Evolutionary conservation across 2,329 filamentous ascomycete genomes (phyloP).

Genomic region (Cladosporium phlei): DNA sequence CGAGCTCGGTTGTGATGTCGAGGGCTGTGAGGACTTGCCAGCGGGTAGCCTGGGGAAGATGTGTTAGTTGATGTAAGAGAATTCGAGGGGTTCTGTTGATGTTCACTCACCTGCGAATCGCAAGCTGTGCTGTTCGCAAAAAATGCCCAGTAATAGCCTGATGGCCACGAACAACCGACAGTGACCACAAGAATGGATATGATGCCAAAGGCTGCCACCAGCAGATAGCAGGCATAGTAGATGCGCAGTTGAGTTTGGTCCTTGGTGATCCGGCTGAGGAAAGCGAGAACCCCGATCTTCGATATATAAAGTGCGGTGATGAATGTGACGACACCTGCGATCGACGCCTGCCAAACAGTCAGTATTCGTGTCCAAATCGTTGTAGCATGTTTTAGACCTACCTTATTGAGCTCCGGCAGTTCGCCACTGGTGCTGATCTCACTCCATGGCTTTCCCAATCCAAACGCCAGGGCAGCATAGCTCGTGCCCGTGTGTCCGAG

Average conservation of each 20-base stretch:
- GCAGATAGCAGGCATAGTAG: conserved; percentile 24
- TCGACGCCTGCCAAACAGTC: conserved; percentile 18
- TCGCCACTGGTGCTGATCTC: conserved; percentile 16
- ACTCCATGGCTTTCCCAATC: conserved; percentile 26
- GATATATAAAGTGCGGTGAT: conserved; percentile 28
- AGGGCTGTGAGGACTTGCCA: conserved; percentile 38
- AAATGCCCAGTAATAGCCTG: conserved; percentile 30
- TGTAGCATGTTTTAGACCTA: background rate
- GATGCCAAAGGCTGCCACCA: conserved; percentile 24
- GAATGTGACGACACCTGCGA: conserved; percentile 28
- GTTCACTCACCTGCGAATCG: conserved; percentile 22
- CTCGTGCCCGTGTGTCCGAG: conserved; percentile 26
- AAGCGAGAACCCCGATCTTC: conserved; percentile 30
- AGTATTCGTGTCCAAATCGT: background rate
- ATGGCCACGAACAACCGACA: conserved; percentile 23
- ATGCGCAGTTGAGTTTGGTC: conserved; percentile 22
- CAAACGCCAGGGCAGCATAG: conserved; percentile 26
- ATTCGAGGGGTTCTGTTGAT: background rate
- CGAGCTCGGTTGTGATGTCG: conserved; percentile 35
- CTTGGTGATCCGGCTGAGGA: conserved; percentile 30
- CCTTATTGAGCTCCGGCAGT: conserved; percentile 21
- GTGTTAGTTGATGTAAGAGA: background rate
- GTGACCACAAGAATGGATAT: conserved; percentile 27
- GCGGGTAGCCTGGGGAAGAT: conserved; percentile 22
- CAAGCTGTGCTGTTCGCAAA: conserved; percentile 23